These are phyloP conservation scores for Kwoniella shandongensis DNA, from an alignment of 768 basidiomycete genomes.

Conservation along the genomic window DNA sequence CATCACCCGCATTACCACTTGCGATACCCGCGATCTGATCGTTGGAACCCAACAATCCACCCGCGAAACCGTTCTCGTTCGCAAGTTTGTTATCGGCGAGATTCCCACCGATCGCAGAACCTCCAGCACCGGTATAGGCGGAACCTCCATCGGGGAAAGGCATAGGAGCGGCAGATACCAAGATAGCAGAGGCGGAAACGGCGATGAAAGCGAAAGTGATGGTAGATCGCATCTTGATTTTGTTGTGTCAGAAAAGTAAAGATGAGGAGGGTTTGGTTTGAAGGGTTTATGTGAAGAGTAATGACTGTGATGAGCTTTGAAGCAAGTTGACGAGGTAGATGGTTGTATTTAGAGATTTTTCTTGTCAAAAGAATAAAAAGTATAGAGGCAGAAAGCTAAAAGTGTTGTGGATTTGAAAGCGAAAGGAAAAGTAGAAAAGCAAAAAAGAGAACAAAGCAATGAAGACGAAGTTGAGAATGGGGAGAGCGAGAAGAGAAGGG, in stretches of 20 bases:
- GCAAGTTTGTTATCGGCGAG: conserved; percentile 25
- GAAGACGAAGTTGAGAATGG: conserved; percentile 6
- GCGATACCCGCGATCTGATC: conserved; percentile 23
- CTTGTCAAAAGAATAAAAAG: conserved; percentile 27
- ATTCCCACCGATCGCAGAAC: conserved; percentile 35
- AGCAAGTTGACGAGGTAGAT: conserved; percentile 7
- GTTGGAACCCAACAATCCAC: conserved; percentile 2
- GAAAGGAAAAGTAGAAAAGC: conserved; percentile 1
- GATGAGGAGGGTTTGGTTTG: not conserved
- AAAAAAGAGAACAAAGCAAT: conserved; percentile 4
- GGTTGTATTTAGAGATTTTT: no score
- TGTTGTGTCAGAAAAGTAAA: conserved; percentile 3
- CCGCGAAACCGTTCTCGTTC: conserved; percentile 5
- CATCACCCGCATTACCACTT: conserved; percentile 38
- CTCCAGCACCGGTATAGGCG: conserved; percentile 43
- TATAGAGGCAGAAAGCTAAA: conserved; percentile 6
- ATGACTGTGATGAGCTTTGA: conserved; percentile 19
- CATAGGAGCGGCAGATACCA: conserved; percentile 32
- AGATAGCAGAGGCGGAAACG: conserved; percentile 19
- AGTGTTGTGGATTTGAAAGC: not conserved
- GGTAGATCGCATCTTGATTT: conserved; percentile 34
- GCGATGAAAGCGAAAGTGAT: conserved; percentile 29
- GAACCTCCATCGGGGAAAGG: conserved; percentile 29
- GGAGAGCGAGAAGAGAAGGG: not conserved
- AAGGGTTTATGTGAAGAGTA: not conserved